Base-by-base conservation (phyloP, 768 basidiomycete species). In the Atractiella rhizophila region DNA sequence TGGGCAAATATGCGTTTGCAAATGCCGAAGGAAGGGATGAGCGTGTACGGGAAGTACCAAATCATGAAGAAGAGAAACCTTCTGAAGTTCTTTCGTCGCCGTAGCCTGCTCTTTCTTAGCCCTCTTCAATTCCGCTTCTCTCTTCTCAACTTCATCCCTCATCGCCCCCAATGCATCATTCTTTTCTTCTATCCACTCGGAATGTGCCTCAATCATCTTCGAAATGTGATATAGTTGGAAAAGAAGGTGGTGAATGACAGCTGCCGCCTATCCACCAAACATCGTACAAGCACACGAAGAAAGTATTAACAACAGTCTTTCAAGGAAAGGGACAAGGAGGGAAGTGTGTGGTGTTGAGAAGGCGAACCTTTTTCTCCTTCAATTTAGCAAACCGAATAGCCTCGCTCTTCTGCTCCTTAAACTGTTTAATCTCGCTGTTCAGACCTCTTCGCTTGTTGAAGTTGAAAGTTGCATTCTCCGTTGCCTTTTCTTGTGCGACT, bases 361-460 rank as follows among this genome's bases (percentile, higher is more conserved):
- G 10, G 62, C 72, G 25, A 30, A 82, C 82, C 56, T 68, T 64
- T 51, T 85, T 73, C 40, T 75, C 63, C 51, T 70, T 69, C 12
- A 96, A 62, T 7, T 63, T 64, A 56, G 85, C 76, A 51, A 86
- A 94, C 31, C 76, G 65, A 49, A 81, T 78, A 4, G 85, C 82
- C 56, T 96, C 88, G 4, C 69, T 70, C 59, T 86, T 83, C 61
- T 96, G 91, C 56, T 94, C 85, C 62, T 82, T 83, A 61, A 86
- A 96, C 54, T 88, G 83, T 58, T 80, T 85, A 49, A 91, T 85
- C 58, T 98, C 91, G 7, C 79, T 79, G 1, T 82, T 69, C 46
- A 96, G 85, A 10, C 83, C 82, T 39, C 86, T 68, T 34, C 88
- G 71, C 57, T 88, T 94, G 5, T 76, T 78, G 56, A 86, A 94